Percentiles rank a stretch among this genome's conserved stretches.
phyloP scores from a whole-genome alignment of 345 rosid genomes.

The Melaleuca alternifolia region DNA sequence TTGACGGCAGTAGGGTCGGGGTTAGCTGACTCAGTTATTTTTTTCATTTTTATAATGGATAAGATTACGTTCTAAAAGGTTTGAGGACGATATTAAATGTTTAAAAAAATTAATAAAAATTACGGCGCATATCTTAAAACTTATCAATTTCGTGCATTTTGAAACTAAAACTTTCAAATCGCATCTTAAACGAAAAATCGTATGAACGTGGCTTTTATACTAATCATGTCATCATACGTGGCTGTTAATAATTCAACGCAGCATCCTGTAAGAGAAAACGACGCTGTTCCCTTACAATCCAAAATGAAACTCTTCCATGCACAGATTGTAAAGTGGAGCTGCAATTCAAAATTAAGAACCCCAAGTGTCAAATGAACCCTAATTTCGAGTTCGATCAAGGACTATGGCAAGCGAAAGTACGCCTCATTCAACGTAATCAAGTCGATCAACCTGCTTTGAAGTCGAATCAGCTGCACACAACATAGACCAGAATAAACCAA shows the following conservation, averaged over 20 bases:
- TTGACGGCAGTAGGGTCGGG: background rate
- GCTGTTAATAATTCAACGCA: background rate
- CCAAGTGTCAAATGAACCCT: background rate
- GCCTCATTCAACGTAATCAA: background rate
- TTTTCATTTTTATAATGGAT: background rate
- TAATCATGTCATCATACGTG: background rate
- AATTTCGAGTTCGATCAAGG: background rate
- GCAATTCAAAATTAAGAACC: background rate
- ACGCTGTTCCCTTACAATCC: background rate
- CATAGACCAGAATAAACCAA: background rate
- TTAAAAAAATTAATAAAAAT: background rate
- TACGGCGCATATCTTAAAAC: background rate
- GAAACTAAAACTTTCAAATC: background rate
- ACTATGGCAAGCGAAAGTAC: background rate
- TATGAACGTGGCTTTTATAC: background rate
- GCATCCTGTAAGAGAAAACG: background rate
- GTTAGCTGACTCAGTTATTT: background rate
- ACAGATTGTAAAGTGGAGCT: background rate
- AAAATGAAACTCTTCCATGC: background rate
- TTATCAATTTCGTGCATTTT: background rate
- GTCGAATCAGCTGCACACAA: background rate
- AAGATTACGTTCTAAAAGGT: background rate
- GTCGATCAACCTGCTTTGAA: background rate
- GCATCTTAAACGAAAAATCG: background rate
- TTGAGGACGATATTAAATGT: rapidly evolving